Percentiles rank a stretch among this genome's conserved stretches.
phyloP scores from a whole-genome alignment of 371 early-diverging fungal genomes.

The Circinella minor region DNA sequence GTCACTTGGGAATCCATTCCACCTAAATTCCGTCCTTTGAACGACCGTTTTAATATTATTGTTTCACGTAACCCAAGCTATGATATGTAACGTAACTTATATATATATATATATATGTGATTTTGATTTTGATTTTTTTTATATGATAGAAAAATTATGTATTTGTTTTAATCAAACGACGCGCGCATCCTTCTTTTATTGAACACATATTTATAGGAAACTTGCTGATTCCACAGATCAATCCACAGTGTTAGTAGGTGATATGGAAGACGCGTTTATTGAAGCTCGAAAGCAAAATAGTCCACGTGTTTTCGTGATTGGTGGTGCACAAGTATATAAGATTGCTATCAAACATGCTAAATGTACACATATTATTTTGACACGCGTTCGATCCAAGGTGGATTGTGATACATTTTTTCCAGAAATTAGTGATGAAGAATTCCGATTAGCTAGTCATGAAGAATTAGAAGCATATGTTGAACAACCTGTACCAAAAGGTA shows the following conservation, averaged over 20 bases:
- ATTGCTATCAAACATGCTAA: slow-evolving; percentile 55
- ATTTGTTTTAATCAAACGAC: not conserved
- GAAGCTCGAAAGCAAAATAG: slow-evolving; percentile 17
- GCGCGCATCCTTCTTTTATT: too few relatives aligned
- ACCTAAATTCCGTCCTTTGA: slow-evolving; percentile 71
- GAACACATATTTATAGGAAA: not conserved
- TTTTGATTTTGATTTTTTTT: too few relatives aligned
- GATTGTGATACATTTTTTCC: slow-evolving; percentile 78
- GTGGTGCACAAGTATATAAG: slow-evolving; percentile 67
- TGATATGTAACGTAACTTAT: slow-evolving; percentile 45
- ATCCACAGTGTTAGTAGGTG: slow-evolving; percentile 29
- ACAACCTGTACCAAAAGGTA: slow-evolving; percentile 50
- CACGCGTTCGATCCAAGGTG: slow-evolving; percentile 52
- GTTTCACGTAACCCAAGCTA: slow-evolving; percentile 66
- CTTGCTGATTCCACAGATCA: slow-evolving; percentile 8
- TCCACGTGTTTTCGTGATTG: slow-evolving; percentile 61
- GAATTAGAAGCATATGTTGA: slow-evolving; percentile 49
- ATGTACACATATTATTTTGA: slow-evolving; percentile 66
- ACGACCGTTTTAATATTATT: slow-evolving; percentile 82
- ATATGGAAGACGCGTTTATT: slow-evolving; percentile 36
- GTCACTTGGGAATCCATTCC: slow-evolving; percentile 91
- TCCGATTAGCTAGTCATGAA: slow-evolving; percentile 34
- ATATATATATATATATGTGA: not conserved
- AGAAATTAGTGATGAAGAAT: slow-evolving; percentile 40
- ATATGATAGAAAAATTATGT: too few relatives aligned